Conservation (phyloP, 345 rosid species). For the Melaleuca quinquenervia region DNA sequence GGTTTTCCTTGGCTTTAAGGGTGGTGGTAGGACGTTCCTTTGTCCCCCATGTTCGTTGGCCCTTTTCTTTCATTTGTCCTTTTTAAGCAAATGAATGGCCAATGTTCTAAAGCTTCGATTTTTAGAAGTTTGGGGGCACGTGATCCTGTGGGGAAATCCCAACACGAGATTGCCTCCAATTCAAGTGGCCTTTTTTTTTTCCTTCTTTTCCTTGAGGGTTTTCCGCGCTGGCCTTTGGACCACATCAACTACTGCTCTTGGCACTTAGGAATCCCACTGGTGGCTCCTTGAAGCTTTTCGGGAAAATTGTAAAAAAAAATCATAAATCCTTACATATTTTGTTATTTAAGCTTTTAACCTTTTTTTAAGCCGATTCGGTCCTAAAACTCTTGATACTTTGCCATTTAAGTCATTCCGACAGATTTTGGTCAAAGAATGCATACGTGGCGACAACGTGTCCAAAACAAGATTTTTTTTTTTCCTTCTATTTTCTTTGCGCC, state of each 20-base stretch:
- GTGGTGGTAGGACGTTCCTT: neutral
- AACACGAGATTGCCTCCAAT: neutral
- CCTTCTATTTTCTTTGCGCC: too few species aligned
- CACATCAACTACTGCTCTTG: neutral
- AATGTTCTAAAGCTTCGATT: neutral
- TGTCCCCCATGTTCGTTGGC: neutral
- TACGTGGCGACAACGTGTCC: too few species aligned
- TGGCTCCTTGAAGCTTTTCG: too few species aligned
- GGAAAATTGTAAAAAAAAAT: too few species aligned
- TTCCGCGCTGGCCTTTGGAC: neutral
- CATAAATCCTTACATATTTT: too few species aligned
- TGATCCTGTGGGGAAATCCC: neutral
- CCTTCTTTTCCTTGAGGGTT: neutral
- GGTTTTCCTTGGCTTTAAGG: neutral
- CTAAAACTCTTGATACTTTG: too few species aligned
- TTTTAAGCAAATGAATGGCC: neutral
- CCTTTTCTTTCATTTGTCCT: neutral
- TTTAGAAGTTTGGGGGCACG: neutral
- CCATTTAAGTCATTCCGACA: too few species aligned
- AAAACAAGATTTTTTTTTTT: too few species aligned
- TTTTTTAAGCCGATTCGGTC: too few species aligned
- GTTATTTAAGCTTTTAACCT: too few species aligned
- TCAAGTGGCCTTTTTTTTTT: neutral
- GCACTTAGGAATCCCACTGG: neutral
- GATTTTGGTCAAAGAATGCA: too few species aligned